Evolutionary conservation across 192 early-diverging fungal genomes (phyloP), one percentile per base, ranked within the genome.

Genomic region (Coemansia sp.): DNA sequence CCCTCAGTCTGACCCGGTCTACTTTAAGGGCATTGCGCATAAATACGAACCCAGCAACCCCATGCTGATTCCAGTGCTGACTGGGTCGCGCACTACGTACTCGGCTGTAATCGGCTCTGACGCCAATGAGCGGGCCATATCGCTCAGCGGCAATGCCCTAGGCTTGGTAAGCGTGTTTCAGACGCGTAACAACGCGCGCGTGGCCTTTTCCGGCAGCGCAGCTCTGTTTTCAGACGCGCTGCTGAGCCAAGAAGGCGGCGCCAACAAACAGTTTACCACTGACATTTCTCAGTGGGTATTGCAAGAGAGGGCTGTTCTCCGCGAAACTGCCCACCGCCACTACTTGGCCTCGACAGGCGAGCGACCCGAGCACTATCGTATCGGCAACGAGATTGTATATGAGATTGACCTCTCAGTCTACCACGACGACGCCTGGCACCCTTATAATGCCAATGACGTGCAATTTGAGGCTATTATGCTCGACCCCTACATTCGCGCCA

Each of bases 391-490:
- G 49, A 91, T 98, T 72, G 92, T 94, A 84, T 98, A 95, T 80
- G 84, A 87, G 22, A 85, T 97, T 58, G 89, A 90, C 24, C 77
- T 99, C 34, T 83, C 91, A 0, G 94, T 95, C 76, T 97, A 91
- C 83, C 72, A 80, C 47, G 86, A 90, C 69, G 87, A 88, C 76
- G 66, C 85, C 27, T 99, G 97, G 96, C 86, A 87, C n/a, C 91
- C 96, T 16, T 97, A 93, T 74, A 36, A 20, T 18, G 81, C 84
- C 40, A 87, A 91, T 24, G 79, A 88, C 33, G 81, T 98, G 55
- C 96, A 98, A 78, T 90, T 98, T 66, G 94, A 97, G 78, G 87
- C 94, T 40, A 93, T 91, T 29, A 99, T 99, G 98, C 87, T 99
- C 46, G 97, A 99, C 77, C 98, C 98, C 10, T 97, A 98, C 78